Conservation (phyloP, 2,329 filamentous ascomycete species). For the Colletotrichum melonis region DNA sequence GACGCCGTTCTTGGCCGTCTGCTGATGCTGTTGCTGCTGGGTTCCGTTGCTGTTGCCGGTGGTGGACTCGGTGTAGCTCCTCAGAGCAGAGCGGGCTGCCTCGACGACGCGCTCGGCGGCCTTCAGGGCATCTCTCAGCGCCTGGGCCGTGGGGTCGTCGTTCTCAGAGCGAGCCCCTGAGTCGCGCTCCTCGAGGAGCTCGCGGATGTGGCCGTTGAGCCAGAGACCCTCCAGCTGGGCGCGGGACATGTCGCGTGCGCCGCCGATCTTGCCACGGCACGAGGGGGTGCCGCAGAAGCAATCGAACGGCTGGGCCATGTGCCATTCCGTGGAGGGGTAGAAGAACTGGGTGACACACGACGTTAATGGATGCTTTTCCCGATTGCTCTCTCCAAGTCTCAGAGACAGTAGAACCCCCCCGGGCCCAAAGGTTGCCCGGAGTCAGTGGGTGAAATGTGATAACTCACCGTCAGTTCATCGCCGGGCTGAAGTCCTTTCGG, state of each 20-base stretch:
- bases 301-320: constrained; percentile 77
- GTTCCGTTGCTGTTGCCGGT: constrained; percentile 36
- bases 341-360: constrained; percentile 66
- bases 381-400: not conserved
- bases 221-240: constrained; percentile 68
- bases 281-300: constrained; percentile 69
- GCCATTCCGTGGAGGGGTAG: constrained; percentile 81
- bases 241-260: constrained; percentile 69
- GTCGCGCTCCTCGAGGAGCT: constrained; percentile 59
- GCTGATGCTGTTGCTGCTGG: constrained; percentile 2
- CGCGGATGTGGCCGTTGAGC: constrained; percentile 71
- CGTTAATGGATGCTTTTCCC: not conserved
- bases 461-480: constrained; percentile 67
- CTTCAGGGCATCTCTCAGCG: constrained; percentile 54
- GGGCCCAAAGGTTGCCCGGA: not conserved
- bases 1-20: constrained; percentile 18
- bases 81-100: constrained; percentile 56
- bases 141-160: constrained; percentile 53
- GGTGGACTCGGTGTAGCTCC: constrained; percentile 47
- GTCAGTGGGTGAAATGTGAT: not conserved
- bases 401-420: no score
- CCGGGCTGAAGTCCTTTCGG: constrained; percentile 64
- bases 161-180: constrained; percentile 31
- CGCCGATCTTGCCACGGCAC: constrained; percentile 72
- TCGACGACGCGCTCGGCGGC: constrained; percentile 61